Evolutionary conservation across 257 asterid genomes (phyloP), one percentile per base, ranked within the genome.

Genomic region (Plantago major): DNA sequence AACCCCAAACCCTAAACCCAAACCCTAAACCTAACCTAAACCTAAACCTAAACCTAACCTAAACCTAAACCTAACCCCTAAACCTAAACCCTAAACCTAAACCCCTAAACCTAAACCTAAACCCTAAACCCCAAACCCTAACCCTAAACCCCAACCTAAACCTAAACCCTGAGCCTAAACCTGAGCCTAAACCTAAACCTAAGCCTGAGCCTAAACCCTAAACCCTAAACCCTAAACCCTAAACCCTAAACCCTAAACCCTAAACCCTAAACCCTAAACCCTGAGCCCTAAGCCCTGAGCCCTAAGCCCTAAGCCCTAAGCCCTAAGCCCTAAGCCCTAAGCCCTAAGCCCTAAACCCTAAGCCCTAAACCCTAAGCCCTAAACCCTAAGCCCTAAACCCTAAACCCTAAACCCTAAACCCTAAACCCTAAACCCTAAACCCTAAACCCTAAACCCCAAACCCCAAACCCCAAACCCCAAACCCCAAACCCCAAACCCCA

Each of bases 291-390:
- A 59, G 49, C 59, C 72, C 65, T 44, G 26, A 67, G 47, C 57
- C 72, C 66, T 18, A 43, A 63, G 37, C 57, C 74, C 65, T 17
- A 45, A 62, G 46, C 63, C 74, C 65, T 13, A 68, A 62, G 15
- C 69, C 74, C 57, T 43, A 62, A 69, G 19, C 74, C 74, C 30
- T 42, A 69, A 62, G 69, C 74, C 64, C 44, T 44, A 69, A 53
- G 69, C 74, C 64, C 44, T 51, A 69, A 53, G 69, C n/a, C 74
- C 64, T 43, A 69, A 69, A 44, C 74, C 74, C 63, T 50, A 68
- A 60, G 42, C 73, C 73, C 63, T 48, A 68, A 68, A 42, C 68
- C 73, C 55, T 37, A 68, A 68, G 40, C 73, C 73, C 58, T 52
- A 69, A 61, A 42, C 73, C 67, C 58, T 44, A 62, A 69, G 28